Conservation (phyloP, 441 rosid species). For the Capsella rubella region DNA sequence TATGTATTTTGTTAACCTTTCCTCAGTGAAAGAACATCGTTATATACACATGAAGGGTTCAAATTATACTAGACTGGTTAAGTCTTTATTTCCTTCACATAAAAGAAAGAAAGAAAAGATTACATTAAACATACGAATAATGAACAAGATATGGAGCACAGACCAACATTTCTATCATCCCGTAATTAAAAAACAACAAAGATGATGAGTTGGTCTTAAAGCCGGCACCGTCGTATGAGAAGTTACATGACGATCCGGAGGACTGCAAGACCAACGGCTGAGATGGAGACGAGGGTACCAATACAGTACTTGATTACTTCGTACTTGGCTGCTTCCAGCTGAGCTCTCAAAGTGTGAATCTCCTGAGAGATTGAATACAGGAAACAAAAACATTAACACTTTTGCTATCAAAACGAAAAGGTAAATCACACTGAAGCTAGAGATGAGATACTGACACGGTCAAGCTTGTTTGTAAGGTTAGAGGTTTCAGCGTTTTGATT, state of each 20-base stretch:
- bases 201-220: conserved; percentile 38
- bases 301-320: conserved; percentile 71
- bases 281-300: conserved; percentile 67
- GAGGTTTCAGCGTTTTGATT: conserved; percentile 58
- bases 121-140: conserved; percentile 32
- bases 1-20: not conserved
- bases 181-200: conserved; percentile 16
- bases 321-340: conserved; percentile 67
- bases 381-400: not conserved
- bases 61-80: not conserved
- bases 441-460: conserved; percentile 51
- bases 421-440: not conserved
- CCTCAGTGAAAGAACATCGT: not conserved
- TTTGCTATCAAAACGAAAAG: conserved; percentile 4
- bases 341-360: conserved; percentile 68
- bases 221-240: not conserved
- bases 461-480: conserved; percentile 73
- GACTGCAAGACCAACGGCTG: conserved; percentile 68
- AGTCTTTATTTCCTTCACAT: conserved; percentile 6
- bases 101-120: conserved; percentile 6
- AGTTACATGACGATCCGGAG: conserved; percentile 58
- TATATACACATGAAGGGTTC: not conserved
- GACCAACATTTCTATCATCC: conserved; percentile 34
- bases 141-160: conserved; percentile 27
- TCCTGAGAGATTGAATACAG: conserved; percentile 47